Evolutionary conservation across 441 rosid genomes (phyloP), one percentile per base, ranked within the genome.

Genomic region (Populus hybrid): DNA sequence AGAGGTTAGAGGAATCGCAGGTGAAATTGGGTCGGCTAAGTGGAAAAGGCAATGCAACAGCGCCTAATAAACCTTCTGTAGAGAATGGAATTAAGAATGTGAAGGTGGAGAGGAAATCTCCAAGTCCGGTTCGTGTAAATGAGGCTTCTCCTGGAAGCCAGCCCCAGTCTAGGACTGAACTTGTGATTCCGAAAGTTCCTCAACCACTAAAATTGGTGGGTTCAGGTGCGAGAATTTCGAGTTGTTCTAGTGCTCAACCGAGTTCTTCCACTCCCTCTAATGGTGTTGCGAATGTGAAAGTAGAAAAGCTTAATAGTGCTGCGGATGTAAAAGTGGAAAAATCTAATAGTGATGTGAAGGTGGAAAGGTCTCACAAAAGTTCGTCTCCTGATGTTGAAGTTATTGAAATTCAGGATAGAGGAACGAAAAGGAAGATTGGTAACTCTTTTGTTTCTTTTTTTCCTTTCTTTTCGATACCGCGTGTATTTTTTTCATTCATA

Each of bases 371-470:
- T 83, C 73, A 42, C 70, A 84, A 80, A 73, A 80, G 40, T 77
- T 82, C 50, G 50, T 40, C 86, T 66, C 67, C 80, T 35, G 83
- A 82, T 50, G 77, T 12, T 46, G 87, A 83, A 78, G 84, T 79
- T 79, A 78, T 81, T 72, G 80, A 83, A 72, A 81, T 32, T 72
- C 83, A 80, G 64, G 88, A 85, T 59, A 89, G 83, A 83, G 94
- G 91, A 72, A 84, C 74, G 20, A 91, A 91, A 83, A 87, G 97
- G 86, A 95, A 93, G 77, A 73, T 83, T 66, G 96, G 99, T 93
- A 88, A 81, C 66, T 68, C 67, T 76, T 70, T 69, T 12, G 57
- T 67, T 63, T 73, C 10, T 38, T 10, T 38, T 38, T 40, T 10
- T 40, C 4, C 50, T 46, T 46, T 46, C 20, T 11, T 46, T 46